Conservation (phyloP, 2,329 filamentous ascomycete species). For the Dothistroma septosporum region DNA sequence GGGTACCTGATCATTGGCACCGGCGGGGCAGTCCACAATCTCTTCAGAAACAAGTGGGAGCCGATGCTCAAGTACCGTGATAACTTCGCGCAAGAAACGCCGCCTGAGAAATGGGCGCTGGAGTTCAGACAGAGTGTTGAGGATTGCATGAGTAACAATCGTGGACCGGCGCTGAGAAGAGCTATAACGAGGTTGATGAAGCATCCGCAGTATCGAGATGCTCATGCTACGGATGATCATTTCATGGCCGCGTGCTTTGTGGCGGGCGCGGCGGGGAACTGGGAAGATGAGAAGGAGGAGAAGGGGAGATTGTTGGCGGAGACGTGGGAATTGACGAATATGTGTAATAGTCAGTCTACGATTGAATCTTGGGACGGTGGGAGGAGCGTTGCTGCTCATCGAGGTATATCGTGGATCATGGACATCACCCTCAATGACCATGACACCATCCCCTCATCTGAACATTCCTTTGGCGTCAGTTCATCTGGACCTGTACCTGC, state of each 20-base stretch:
- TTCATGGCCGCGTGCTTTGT: conserved; percentile 64
- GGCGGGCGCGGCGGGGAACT: conserved; percentile 52
- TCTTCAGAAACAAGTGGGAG: conserved; percentile 63
- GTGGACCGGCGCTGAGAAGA: conserved; percentile 52
- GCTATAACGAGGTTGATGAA: conserved; percentile 63
- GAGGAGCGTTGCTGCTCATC: conserved; percentile 12
- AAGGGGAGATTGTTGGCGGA: conserved; percentile 51
- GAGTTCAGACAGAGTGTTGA: conserved; percentile 64
- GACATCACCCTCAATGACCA: neutral
- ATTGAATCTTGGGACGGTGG: conserved; percentile 41
- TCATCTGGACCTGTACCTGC: neutral
- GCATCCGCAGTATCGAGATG: conserved; percentile 61
- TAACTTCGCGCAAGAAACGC: conserved; percentile 58
- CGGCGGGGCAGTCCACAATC: conserved; percentile 65
- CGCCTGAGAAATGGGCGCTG: conserved; percentile 58
- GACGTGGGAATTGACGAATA: conserved; percentile 64
- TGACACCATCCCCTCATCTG: neutral
- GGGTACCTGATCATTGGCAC: conserved; percentile 56
- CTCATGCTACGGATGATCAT: conserved; percentile 67
- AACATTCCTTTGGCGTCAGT: neutral
- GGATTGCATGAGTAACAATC: conserved; percentile 53
- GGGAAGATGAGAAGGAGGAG: conserved; percentile 34
- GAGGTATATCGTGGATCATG: neutral
- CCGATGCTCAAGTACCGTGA: conserved; percentile 62
- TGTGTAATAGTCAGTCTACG: conserved; percentile 59